Evolutionary conservation across 441 rosid species (phyloP), one percentile per base, ranked within the genome.

Genomic region (Monsonia emarginata): DNA sequence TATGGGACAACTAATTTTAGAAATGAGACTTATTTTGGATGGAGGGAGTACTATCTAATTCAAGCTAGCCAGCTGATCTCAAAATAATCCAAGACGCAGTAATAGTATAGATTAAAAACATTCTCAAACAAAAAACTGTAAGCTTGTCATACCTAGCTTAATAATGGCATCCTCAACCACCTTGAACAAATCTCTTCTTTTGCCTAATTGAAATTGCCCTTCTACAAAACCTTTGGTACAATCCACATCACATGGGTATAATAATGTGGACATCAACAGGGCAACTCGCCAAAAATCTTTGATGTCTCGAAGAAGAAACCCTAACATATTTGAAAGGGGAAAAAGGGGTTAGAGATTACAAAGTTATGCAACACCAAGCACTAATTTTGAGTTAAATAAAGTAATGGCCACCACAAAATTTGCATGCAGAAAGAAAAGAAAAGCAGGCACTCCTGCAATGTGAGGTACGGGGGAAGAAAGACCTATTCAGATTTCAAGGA

Each of bases 271-370:
- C 64, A 84, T 71, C 78, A 89, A 70, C 76, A 94, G 82, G 18
- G 95, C 79, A 69, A 85, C 94, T 67, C 86, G 88, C 98, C 98
- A 93, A 68, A 82, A 84, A 28, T 79, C 88, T 83, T 93, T 89
- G 44, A 93, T 80, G 68, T 90, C 97, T 71, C 87, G 84, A 30
- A 90, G 82, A 52, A 90, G 78, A 79, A 86, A 75, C 69, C 97
- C 97, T 93, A 84, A 2, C 75, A 60, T 42, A 31, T 24, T 7
- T n/a, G n/a, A n/a, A n/a, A n/a, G n/a, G 19, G 60, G 67, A 73
- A 63, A 28, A 52, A 63, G 22, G 6, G 18, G 50, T 64, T 70
- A 61, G 40, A 36, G 11, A 14, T 66, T 13, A 46, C 5, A 6
- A 24, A 67, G n/a, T 18, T 57, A 25, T 57, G 31, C 58, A 50